Evolutionary conservation across 257 asterid genomes (phyloP), one percentile per base, ranked within the genome.

Genomic region (Solanum chilense): DNA sequence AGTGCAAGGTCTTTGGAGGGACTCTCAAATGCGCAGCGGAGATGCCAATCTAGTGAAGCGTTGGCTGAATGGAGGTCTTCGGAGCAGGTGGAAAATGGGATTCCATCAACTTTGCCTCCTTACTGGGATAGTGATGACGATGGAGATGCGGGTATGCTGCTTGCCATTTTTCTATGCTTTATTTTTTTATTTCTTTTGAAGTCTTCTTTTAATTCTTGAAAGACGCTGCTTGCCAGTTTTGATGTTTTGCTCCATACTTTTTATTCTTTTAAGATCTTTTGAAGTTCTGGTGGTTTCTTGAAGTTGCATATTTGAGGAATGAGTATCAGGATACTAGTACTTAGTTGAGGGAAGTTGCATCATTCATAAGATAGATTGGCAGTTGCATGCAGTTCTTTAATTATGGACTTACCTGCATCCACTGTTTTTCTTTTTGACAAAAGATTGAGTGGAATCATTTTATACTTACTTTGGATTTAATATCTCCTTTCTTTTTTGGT

Each of bases 71-170:
- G 94, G 96, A 91, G 98, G 90, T 95, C 96, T 41, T 93, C 90
- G 2, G 98, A 95, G 89, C 97, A 95, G 92, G 93, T 94, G 88
- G 98, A 95, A 87, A 94, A 90, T 89, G 98, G 96, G 76, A 90
- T 85, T 25, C 93, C 98, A 2, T 95, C 98, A n/a, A 95, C 97
- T 47, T 94, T 96, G 4, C 98, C 98, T 58, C 97, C 98, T 87
- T 94, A 94, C 88, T 95, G 98, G 98, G 98, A 95, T 89, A 93
- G 92, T 74, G 95, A 93, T 35, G 94, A 92, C 20, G 93, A 92
- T 44, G 97, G 89, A 39, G 98, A 93, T 74, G 91, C 91, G 88
- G 98, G 98, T 94, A 83, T 69, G 93, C 71, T 39, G 9, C 73
- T 83, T 58, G 37, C 71, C 21, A 27, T 27, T 27, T 68, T 68